Evolutionary conservation across 768 basidiomycete genomes (phyloP).

Genomic region (Boletales sp.): DNA sequence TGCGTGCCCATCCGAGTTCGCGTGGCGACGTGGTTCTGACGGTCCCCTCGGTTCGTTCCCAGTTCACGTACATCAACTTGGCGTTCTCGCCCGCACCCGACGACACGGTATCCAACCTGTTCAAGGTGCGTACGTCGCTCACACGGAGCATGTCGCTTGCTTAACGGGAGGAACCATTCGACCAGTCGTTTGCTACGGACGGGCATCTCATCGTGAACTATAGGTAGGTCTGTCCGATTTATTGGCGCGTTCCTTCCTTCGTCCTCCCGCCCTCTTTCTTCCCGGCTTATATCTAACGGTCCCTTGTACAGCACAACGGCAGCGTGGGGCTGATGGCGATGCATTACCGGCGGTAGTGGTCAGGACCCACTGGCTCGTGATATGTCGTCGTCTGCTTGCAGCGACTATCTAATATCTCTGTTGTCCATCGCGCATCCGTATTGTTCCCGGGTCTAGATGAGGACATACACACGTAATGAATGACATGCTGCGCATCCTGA

Average conservation of each 20-base stretch:
- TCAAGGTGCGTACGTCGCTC: conserved; percentile 42
- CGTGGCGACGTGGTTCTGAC: too few relatives aligned
- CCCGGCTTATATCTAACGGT: conserved; percentile 3
- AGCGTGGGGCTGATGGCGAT: conserved; percentile 53
- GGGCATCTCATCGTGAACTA: conserved; percentile 91
- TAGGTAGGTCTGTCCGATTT: conserved; percentile 44
- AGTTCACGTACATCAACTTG: conserved; percentile 76
- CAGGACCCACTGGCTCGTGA: neutral
- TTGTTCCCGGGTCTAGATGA: neutral
- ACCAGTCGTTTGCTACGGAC: conserved; percentile 80
- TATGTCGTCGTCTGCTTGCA: too few relatives aligned
- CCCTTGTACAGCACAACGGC: conserved; percentile 48
- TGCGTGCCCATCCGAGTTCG: conserved; percentile 24
- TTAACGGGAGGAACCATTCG: neutral
- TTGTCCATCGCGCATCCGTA: neutral
- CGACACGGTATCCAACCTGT: conserved; percentile 68
- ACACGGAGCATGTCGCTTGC: neutral
- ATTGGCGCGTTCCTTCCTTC: too few relatives aligned
- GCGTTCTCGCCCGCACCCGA: conserved; percentile 77
- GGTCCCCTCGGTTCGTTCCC: too few relatives aligned
- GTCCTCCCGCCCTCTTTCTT: too few relatives aligned
- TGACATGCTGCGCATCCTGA: neutral
- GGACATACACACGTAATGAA: conserved; percentile 1
- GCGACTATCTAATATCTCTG: conserved; percentile 1
- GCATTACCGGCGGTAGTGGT: too few relatives aligned